Evolutionary conservation across 2,329 filamentous ascomycete genomes (phyloP).

Genomic region (Aspergillus sp.): DNA sequence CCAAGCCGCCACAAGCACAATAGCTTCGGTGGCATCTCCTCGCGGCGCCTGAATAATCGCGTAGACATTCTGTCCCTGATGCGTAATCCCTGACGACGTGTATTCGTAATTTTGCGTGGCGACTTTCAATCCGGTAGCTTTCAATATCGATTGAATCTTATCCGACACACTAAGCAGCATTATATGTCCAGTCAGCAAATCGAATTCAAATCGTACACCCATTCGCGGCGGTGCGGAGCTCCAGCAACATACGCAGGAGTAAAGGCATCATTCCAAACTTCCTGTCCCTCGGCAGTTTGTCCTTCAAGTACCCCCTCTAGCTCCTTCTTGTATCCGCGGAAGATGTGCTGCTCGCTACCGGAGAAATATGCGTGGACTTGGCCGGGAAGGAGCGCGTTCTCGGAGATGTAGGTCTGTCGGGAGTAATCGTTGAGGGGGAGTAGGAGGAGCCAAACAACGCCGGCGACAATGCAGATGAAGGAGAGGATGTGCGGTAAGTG

Average conservation of each 20-base stretch:
- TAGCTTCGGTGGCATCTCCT: constrained; percentile 94
- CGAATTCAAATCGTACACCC: background rate
- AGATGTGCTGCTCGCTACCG: constrained; percentile 92
- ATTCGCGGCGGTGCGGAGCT: background rate
- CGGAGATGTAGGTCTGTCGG: constrained; percentile 90
- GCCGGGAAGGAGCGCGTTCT: constrained; percentile 91
- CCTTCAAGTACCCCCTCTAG: constrained; percentile 56
- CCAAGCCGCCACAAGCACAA: constrained; percentile 90
- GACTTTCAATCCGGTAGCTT: constrained; percentile 79
- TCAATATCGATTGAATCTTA: constrained; percentile 73
- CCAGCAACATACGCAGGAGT: constrained; percentile 31
- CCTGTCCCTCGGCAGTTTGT: constrained; percentile 17
- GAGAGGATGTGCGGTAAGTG: constrained; percentile 87
- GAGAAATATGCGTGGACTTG: constrained; percentile 98
- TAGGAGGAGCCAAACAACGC: constrained; percentile 84
- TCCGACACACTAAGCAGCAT: constrained; percentile 57
- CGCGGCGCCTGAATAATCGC: constrained; percentile 89
- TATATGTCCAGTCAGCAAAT: constrained; percentile 18
- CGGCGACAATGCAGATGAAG: constrained; percentile 78
- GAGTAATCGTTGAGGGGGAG: constrained; percentile 90
- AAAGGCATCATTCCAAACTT: constrained; percentile 23
- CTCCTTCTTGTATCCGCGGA: constrained; percentile 86
- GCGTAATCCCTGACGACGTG: constrained; percentile 70
- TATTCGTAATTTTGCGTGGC: constrained; percentile 88
- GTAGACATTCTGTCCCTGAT: constrained; percentile 86